Evolutionary conservation across 2,329 filamentous ascomycete species (phyloP).

Genomic region (Diaporthe australafricana): DNA sequence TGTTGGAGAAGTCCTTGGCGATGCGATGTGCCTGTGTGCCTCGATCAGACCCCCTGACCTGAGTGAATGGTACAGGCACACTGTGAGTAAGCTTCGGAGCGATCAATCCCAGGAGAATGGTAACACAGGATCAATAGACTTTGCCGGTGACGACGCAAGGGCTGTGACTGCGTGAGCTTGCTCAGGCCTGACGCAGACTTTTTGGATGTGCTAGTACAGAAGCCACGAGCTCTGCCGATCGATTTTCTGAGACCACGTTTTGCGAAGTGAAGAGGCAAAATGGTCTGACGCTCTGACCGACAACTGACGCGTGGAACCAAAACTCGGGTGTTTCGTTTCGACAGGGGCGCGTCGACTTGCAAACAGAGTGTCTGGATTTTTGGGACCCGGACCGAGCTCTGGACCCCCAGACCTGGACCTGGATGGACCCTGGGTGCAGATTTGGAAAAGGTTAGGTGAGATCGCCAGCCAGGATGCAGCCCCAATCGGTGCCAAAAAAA

Average conservation of each 20-base stretch:
- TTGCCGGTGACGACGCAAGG: constrained; percentile 9
- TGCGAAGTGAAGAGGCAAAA: constrained; percentile 14
- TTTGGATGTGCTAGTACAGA: background rate
- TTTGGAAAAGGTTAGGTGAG: constrained; percentile 4
- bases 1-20: constrained; percentile 10
- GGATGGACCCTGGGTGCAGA: constrained; percentile 9
- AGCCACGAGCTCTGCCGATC: constrained; percentile 5
- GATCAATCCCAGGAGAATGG: constrained; percentile 9
- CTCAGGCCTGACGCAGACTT: background rate
- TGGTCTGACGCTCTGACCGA: constrained; percentile 26
- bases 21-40: background rate
- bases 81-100: constrained; percentile 11
- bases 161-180: background rate
- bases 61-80: background rate
- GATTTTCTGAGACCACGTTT: constrained; percentile 21
- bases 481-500: constrained; percentile 1
- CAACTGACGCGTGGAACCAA: background rate
- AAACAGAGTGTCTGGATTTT: constrained; percentile 5
- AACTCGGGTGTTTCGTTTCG: background rate
- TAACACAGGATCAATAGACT: background rate
- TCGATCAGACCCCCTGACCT: constrained; percentile 4
- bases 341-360: constrained; percentile 16
- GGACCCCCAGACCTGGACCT: background rate
- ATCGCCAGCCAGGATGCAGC: background rate
- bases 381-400: background rate